A percentile compares a stretch with the other conserved stretches of the same genome.
Evolutionary conservation across 1,284 basidiomycete genomes (phyloP).

Genomic region (Meira nashicola): DNA sequence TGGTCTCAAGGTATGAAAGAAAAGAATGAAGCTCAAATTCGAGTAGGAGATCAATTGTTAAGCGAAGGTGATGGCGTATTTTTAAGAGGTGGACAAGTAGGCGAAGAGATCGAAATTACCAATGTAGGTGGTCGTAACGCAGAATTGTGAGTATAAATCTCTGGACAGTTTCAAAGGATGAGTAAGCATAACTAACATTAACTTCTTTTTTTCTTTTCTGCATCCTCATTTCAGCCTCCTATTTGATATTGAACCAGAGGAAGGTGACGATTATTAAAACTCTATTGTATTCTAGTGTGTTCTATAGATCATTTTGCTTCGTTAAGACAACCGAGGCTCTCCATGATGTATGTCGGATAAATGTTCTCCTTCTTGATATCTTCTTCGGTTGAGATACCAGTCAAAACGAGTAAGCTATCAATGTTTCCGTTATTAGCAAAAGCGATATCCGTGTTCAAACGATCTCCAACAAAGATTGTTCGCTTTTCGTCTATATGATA

Average conservation of each 20-base stretch:
- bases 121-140: constrained; percentile 8
- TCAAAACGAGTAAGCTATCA: constrained; percentile 82
- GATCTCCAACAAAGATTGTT: constrained; percentile 85
- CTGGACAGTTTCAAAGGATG: background rate
- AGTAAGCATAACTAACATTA: background rate
- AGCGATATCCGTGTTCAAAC: constrained; percentile 87
- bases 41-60: constrained; percentile 1
- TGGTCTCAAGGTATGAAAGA: background rate
- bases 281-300: background rate
- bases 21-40: background rate
- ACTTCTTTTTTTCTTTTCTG: background rate
- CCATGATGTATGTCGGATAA: constrained; percentile 44
- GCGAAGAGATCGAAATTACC: constrained; percentile 1
- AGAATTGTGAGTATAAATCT: constrained; percentile 9
- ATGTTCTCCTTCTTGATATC: constrained; percentile 59
- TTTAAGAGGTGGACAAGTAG: constrained; percentile 11
- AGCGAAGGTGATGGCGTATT: constrained; percentile 17
- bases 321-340: constrained; percentile 39
- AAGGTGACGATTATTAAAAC: background rate
- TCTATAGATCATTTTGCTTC: background rate
- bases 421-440: constrained; percentile 84
- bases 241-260: constrained; percentile 10
- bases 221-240: background rate
- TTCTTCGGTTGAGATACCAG: constrained; percentile 59
- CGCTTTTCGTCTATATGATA: constrained; percentile 15